Base-by-base conservation (phyloP, 345 rosid genomes). In the Lumnitzera littorea region DNA sequence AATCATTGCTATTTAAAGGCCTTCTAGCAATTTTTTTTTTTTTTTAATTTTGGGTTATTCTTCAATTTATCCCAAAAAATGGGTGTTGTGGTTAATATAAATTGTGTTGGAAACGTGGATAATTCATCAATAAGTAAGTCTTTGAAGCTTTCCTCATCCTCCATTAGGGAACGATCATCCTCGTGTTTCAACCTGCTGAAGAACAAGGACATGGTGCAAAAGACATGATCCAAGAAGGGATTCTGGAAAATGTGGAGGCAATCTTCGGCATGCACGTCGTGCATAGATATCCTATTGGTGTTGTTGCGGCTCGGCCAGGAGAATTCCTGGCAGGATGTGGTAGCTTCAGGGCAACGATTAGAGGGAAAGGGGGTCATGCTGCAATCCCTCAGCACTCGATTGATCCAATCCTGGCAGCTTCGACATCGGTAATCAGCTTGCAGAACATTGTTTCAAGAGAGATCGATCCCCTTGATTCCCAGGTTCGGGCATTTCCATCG, bases 161-260 rank as follows among this genome's bases (percentile, higher is more conserved):
- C 4, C 31, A 55, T 51, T 66, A 85, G 87, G 92, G 92, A 25
- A 83, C 89, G 3, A 87, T 74, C 0, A 63, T 83, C 36, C 82
- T 86, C 11, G 67, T 86, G 62, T 83, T 81, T 67, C 92, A 83
- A 66, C 92, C 92, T 15, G 92, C 89, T 3, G 92, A 86, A 62
- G 89, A 86, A 65, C 61, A 60, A 15, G 89, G 92, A 2, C 67
- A 48, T 51, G 92, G 92, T 2, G 89, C 85, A 1, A 79, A 77
- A 63, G 71, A 71, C 13, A 81, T 86, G 85, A 74, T 86, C 31
- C 27, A 60, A 51, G 85, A 74, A 61, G 79, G 80, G 4, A 84
- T 60, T 46, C 76, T 86, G 2, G 75, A 81, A 53, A 72, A 79
- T 24, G 78, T 83, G 15, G 79, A 81, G 67, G 88, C 83, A 46